Conservation (phyloP, 2,329 filamentous ascomycete genomes). For the Stachybotrys echinatus region DNA sequence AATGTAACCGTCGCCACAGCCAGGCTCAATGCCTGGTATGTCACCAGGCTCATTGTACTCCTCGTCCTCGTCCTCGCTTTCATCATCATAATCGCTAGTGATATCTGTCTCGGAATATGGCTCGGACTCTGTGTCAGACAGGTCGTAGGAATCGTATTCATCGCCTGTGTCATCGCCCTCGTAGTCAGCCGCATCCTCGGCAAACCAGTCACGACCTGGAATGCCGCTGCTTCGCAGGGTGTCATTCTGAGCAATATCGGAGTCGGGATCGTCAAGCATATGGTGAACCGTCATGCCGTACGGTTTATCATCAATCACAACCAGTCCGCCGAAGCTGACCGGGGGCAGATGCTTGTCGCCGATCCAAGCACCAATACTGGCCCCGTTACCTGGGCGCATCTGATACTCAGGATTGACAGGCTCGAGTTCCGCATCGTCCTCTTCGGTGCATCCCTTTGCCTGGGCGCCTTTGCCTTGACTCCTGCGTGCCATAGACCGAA, state of each 20-base stretch:
- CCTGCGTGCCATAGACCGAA: slow-evolving; percentile 24
- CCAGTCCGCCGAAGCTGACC: slow-evolving; percentile 83
- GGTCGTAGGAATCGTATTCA: slow-evolving; percentile 54
- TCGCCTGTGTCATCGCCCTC: slow-evolving; percentile 37
- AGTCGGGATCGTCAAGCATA: slow-evolving; percentile 73
- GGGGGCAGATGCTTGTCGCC: slow-evolving; percentile 82
- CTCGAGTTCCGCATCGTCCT: slow-evolving; percentile 31
- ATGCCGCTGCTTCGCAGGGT: slow-evolving; percentile 33
- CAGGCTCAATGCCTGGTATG: slow-evolving; percentile 69
- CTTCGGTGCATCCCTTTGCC: slow-evolving; percentile 16
- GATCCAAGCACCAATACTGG: slow-evolving; percentile 88
- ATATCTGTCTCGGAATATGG: slow-evolving; percentile 43
- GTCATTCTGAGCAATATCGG: slow-evolving; percentile 27
- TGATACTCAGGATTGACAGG: slow-evolving; percentile 73
- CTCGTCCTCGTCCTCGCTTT: slow-evolving; percentile 49
- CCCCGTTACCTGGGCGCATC: slow-evolving; percentile 72
- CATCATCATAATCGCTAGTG: slow-evolving; percentile 47
- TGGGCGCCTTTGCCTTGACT: slow-evolving; percentile 26
- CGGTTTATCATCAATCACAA: slow-evolving; percentile 76
- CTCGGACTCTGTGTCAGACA: slow-evolving; percentile 58
- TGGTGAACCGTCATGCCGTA: slow-evolving; percentile 97
- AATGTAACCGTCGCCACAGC: slow-evolving; percentile 69
- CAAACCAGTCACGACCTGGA: slow-evolving; percentile 35
- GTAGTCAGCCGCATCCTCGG: slow-evolving; percentile 33
- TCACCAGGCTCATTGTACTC: slow-evolving; percentile 63